Evolutionary conservation across 148 eudicot species (phyloP).

Genomic region (Chenopodium suecicum): DNA sequence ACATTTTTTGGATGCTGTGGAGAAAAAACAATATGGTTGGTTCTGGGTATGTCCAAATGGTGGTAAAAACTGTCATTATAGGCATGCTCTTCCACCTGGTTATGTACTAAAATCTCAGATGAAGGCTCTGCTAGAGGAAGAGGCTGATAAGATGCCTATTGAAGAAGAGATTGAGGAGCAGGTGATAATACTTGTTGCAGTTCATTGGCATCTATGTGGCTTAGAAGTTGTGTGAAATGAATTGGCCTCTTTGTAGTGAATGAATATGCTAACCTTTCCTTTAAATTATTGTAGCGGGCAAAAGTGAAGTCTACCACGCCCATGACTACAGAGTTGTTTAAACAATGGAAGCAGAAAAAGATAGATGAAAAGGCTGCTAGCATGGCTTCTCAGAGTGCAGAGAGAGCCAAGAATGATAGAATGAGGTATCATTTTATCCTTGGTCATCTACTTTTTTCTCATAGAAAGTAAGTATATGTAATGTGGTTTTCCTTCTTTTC

Average conservation of each 20-base stretch:
- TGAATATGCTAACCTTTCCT: constrained; percentile 20
- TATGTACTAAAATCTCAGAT: constrained; percentile 90
- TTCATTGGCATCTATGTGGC: background rate
- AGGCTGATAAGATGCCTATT: constrained; percentile 62
- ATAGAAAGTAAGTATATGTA: background rate
- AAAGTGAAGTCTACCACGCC: constrained; percentile 66
- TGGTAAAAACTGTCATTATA: constrained; percentile 80
- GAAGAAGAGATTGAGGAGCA: constrained; percentile 91
- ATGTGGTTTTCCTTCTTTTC: constrained; percentile 21
- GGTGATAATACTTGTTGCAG: constrained; percentile 38
- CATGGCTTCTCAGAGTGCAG: constrained; percentile 70
- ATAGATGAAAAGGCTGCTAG: constrained; percentile 56
- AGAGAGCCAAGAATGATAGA: constrained; percentile 88
- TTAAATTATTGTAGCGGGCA: constrained; percentile 49
- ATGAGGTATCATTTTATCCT: constrained; percentile 54
- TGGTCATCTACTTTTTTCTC: background rate
- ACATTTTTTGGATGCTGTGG: constrained; percentile 92
- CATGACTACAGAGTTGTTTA: constrained; percentile 65
- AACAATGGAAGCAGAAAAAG: constrained; percentile 79
- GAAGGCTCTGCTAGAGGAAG: constrained; percentile 96
- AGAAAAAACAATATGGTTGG: constrained; percentile 98
- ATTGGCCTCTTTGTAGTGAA: background rate
- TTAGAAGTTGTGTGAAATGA: background rate
- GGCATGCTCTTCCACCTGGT: constrained; percentile 97
- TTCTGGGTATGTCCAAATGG: constrained; percentile 98